These are phyloP conservation scores for Graphilbum sp. DNA, from an alignment of 2,329 filamentous ascomycete genomes.

Conservation along the genomic window DNA sequence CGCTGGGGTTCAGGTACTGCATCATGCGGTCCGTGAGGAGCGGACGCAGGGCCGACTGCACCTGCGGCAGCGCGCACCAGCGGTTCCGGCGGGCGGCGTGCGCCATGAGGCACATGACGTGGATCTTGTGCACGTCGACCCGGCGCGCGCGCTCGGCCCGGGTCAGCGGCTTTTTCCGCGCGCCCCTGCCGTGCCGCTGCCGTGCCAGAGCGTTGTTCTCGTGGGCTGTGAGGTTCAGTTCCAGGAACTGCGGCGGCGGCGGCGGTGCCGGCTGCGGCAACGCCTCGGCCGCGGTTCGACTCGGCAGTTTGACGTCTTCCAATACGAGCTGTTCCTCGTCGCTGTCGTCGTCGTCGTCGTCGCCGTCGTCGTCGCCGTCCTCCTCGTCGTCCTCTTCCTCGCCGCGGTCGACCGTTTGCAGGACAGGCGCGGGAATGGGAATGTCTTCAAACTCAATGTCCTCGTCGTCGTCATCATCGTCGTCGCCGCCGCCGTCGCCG, in stretches of 20 bases:
- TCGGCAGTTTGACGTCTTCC: conserved; percentile 3
- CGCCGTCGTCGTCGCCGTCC: no score
- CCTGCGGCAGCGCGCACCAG: conserved; percentile 68
- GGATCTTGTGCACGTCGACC: conserved; percentile 68
- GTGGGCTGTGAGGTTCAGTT: conserved; percentile 36
- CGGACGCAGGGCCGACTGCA: conserved; percentile 49
- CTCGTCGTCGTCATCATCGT: conserved; percentile 7
- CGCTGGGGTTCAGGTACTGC: conserved; percentile 50
- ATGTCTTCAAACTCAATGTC: conserved; percentile 11
- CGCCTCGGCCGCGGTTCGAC: no score
- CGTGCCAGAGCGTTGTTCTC: conserved; percentile 11
- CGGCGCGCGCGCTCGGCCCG: conserved; percentile 39
- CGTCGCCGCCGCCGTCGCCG: conserved; percentile 1
- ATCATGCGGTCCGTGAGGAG: conserved; percentile 51
- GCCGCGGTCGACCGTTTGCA: conserved; percentile 9
- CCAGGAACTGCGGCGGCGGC: conserved; percentile 19
- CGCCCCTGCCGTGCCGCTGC: conserved; percentile 2
- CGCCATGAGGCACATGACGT: conserved; percentile 67
- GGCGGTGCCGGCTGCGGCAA: no score
- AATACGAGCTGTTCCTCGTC: conserved; percentile 5
- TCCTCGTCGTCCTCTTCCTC: conserved; percentile 10
- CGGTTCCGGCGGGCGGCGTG: conserved; percentile 64
- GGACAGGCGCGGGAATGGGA: conserved; percentile 8
- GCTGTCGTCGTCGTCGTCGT: conserved; percentile 6
- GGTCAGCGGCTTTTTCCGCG: conserved; percentile 33